Conservation (phyloP, 257 asterid genomes). For the Solanum etuberosum region DNA sequence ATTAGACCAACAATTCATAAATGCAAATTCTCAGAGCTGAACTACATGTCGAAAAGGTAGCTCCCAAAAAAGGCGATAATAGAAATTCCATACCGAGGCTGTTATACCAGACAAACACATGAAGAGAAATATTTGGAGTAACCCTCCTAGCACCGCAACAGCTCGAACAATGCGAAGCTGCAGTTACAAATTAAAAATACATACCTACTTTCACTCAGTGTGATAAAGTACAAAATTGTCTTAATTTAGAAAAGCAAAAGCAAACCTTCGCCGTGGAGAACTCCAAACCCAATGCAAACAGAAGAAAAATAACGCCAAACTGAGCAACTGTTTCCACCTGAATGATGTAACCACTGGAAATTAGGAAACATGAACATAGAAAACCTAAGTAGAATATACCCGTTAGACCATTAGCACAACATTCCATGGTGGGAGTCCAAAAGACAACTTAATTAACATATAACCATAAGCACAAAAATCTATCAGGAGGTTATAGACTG, state of each 20-base stretch:
- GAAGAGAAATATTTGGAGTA: constrained; percentile 72
- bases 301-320: constrained; percentile 84
- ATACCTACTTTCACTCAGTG: not conserved
- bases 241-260: constrained; percentile 2
- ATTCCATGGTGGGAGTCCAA: not conserved
- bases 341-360: constrained; percentile 9
- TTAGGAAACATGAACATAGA: not conserved
- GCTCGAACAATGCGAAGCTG: constrained; percentile 83
- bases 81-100: constrained; percentile 43
- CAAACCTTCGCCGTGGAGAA: constrained; percentile 73
- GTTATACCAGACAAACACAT: constrained; percentile 85
- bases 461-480: not conserved
- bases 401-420: not conserved
- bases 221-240: not conserved
- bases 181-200: constrained; percentile 6
- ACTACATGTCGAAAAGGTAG: not conserved
- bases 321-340: constrained; percentile 93
- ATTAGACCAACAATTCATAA: not conserved
- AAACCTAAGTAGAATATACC: not conserved
- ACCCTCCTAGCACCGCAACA: constrained; percentile 76
- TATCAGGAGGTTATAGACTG: not conserved
- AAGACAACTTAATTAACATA: not conserved
- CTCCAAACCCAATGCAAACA: constrained; percentile 81
- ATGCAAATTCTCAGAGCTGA: not conserved
- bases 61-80: not conserved